Conservation (phyloP, 2,329 filamentous ascomycete genomes). For the Cladosporium sp. region DNA sequence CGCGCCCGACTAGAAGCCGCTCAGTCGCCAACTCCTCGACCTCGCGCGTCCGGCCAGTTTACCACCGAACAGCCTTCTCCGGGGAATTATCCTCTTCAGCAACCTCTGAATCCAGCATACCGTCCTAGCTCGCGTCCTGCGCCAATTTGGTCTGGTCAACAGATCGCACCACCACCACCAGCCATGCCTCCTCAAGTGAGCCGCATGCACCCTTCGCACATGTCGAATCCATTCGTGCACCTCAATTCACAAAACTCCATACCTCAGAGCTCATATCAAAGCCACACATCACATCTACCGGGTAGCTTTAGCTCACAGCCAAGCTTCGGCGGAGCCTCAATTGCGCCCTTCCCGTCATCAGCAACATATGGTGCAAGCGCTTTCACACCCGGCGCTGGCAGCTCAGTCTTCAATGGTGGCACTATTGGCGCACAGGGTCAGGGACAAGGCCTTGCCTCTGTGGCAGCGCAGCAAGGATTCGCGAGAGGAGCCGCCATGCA, state of each 20-base stretch:
- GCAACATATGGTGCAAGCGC: slow-evolving; percentile 33
- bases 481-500: slow-evolving; percentile 66
- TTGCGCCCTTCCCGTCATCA: slow-evolving; percentile 37
- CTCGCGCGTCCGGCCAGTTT: background rate
- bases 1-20: background rate
- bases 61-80: background rate
- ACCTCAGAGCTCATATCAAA: slow-evolving; percentile 32
- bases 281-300: slow-evolving; percentile 32
- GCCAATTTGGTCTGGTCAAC: background rate
- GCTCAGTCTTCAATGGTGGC: slow-evolving; percentile 33
- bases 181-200: slow-evolving; percentile 61
- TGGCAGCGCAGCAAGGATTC: slow-evolving; percentile 86
- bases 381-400: slow-evolving; percentile 32
- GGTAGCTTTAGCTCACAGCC: slow-evolving; percentile 45
- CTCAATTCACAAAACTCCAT: slow-evolving; percentile 49
- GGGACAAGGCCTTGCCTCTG: slow-evolving; percentile 73
- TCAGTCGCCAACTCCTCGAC: background rate
- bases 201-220: slow-evolving; percentile 59
- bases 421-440: slow-evolving; percentile 30
- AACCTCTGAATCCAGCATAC: background rate
- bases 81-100: background rate
- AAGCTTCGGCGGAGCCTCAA: slow-evolving; percentile 36
- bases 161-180: background rate
- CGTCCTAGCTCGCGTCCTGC: background rate
- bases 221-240: slow-evolving; percentile 61